Evolutionary conservation across 345 rosid species (phyloP), one percentile per base, ranked within the genome.

Genomic region (Rhizophora apiculata): DNA sequence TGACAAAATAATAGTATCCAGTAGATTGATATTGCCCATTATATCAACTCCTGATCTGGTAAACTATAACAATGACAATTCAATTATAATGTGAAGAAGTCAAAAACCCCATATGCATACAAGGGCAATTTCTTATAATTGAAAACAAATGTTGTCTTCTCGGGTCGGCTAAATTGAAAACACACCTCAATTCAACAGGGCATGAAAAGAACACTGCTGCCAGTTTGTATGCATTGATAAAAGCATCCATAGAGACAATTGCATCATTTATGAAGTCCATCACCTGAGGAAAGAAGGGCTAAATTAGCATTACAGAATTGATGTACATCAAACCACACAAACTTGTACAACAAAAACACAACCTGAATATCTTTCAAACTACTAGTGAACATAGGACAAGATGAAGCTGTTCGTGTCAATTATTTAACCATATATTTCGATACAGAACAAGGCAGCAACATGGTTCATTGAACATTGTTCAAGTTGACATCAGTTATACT

Each of bases 241-340:
- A 83, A 68, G 96, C 85, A 78, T 92, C 96, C 91, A 95, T 83
- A 67, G 99, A 90, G 64, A 85, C 88, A 82, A 88, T 72, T 48
- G 97, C 93, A 81, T 95, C 99, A 82, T 95, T 95, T 73, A 95
- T 86, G 62, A 95, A 95, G 82, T 95, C 99, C 93, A 95, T 84
- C 75, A 95, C 99, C 99, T 95, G 78, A 54, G 20, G 66, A 60
- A 6, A 30, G 24, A 69, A 51, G 51, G 21, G 13, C 62, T 51
- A 65, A 31, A 62, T 27, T 64, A 39, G 64, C 4, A 46, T 56
- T 22, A 20, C 36, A 60, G 27, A 46, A 52, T 63, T 22, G 21
- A 71, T 63, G 43, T n/a, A 6, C 26, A 9, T 63, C 32, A 71
- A 60, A 71, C 8, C 31, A n/a, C 54, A 52, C 2, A 31, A 53